Base-by-base conservation (phyloP, 352 stramenopile species). In the Phytophthora colocasiae region DNA sequence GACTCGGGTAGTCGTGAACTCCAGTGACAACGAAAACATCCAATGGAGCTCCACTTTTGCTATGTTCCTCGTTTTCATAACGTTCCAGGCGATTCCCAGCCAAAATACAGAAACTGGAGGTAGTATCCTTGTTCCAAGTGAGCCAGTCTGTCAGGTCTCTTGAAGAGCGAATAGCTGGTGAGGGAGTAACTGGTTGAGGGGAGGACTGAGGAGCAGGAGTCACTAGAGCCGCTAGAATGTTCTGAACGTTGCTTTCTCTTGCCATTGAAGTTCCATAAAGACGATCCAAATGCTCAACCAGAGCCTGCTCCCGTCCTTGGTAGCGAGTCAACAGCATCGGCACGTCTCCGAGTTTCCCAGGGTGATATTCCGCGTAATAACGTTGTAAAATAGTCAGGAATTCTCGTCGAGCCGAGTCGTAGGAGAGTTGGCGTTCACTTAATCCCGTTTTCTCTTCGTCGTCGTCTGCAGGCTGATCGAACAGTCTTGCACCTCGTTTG, bases 241-340 rank as follows among this genome's bases (percentile, higher is more conserved):
- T 38, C 4, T 55, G 17, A 6, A 93, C 60, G 2, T 68, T 64
- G 3, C 17, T 15, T 22, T 91, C 75, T 11, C 69, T 61, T 4
- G 56, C 51, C 26, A 94, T 51, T 4, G 34, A 43, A 0, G 86
- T 90, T 8, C 76, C 75, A 52, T 93, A 90, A 29, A 94, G 87
- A 6, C 77, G 77, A 59, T 94, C 84, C 10, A 94, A 59, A 34
- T 92, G 84, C 12, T 80, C 71, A 0, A 93, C 48, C 1, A 94
- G 65, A 2, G 80, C 71, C 12, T 66, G 58, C 58, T 94, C 85
- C 11, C 84, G 75, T 4, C 67, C 59, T 31, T 69, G 63, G 54
- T 89, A 90, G 40, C 77, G 71, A 3, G 84, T 69, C 0, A 87
- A 6, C 14, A 87, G 66, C 72, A 90, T 87, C 0, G 60, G 69